Conservation (phyloP, 1,284 basidiomycete genomes). For the Phellopilus nigrolimitatus region DNA sequence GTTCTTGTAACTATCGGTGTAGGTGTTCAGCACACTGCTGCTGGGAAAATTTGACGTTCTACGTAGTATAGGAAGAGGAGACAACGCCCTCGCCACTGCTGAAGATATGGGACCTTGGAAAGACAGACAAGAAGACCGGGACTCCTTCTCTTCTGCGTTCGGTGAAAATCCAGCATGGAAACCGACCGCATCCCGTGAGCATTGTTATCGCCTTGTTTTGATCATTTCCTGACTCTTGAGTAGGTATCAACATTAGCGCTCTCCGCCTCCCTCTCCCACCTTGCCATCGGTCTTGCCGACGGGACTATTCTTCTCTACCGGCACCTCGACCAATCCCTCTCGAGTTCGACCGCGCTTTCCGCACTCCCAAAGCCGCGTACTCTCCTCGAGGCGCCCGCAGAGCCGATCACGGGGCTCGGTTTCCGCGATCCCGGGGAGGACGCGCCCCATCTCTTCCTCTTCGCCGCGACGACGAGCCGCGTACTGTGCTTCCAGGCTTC, state of each 20-base stretch:
- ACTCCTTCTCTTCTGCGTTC: conserved; percentile 71
- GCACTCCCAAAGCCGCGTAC: conserved; percentile 76
- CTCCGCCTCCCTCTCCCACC: conserved; percentile 76
- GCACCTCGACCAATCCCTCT: conserved; percentile 85
- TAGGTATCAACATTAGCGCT: conserved; percentile 82
- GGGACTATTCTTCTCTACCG: conserved; percentile 92
- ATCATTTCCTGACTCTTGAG: conserved; percentile 8
- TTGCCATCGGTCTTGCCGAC: conserved; percentile 89
- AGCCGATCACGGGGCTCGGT: conserved; percentile 89
- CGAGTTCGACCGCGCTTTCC: conserved; percentile 54
- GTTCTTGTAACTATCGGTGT: conserved; percentile 84
- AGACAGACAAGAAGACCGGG: conserved; percentile 67
- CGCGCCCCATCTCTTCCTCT: conserved; percentile 56
- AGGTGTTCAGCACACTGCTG: conserved; percentile 29
- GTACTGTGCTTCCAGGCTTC: conserved; percentile 76
- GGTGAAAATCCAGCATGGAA: conserved; percentile 71
- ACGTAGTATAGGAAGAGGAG: conserved; percentile 71
- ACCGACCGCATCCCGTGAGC: conserved; percentile 77
- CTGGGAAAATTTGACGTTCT: conserved; percentile 11
- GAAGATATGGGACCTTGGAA: conserved; percentile 86
- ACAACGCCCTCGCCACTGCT: conserved; percentile 68
- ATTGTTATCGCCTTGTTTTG: background rate
- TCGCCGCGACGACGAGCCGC: conserved; percentile 84
- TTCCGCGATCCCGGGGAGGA: conserved; percentile 48
- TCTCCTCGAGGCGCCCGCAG: conserved; percentile 73